phyloP scores from a whole-genome alignment of 345 rosid genomes.

The Populus alba region DNA sequence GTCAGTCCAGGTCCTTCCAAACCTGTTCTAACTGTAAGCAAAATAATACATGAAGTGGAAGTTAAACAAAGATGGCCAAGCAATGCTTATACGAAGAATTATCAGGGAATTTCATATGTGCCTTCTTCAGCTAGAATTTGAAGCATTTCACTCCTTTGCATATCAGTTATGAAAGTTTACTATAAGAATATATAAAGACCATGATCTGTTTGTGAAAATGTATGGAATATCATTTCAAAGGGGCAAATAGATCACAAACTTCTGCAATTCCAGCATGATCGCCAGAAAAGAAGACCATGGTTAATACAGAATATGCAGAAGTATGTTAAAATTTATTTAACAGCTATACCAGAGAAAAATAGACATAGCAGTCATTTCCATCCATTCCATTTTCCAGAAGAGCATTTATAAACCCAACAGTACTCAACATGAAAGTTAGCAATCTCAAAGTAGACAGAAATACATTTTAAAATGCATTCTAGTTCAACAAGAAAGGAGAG shows the following conservation, averaged over 20 bases:
- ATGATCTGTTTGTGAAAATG: background rate
- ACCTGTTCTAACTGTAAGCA: constrained; percentile 74
- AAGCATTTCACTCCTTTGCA: background rate
- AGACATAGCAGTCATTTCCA: background rate
- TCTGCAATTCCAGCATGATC: background rate
- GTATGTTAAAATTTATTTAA: background rate
- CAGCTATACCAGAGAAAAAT: background rate
- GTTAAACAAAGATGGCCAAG: background rate
- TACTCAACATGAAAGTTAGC: background rate
- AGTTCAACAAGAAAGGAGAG: background rate
- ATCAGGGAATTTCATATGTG: background rate
- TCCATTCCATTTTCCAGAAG: constrained; percentile 3
- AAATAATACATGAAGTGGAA: constrained; percentile 2
- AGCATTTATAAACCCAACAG: background rate
- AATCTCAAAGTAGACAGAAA: background rate
- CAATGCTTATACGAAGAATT: background rate
- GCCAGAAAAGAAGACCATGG: background rate
- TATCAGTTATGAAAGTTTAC: background rate
- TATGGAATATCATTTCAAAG: background rate
- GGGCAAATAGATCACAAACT: background rate
- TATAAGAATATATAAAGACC: background rate
- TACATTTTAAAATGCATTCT: background rate
- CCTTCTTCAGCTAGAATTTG: background rate
- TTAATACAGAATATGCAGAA: background rate
- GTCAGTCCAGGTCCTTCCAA: constrained; percentile 95